Evolutionary conservation across 2,329 filamentous ascomycete genomes (phyloP), one percentile per base, ranked within the genome.

Genomic region (Penicillium palitans): DNA sequence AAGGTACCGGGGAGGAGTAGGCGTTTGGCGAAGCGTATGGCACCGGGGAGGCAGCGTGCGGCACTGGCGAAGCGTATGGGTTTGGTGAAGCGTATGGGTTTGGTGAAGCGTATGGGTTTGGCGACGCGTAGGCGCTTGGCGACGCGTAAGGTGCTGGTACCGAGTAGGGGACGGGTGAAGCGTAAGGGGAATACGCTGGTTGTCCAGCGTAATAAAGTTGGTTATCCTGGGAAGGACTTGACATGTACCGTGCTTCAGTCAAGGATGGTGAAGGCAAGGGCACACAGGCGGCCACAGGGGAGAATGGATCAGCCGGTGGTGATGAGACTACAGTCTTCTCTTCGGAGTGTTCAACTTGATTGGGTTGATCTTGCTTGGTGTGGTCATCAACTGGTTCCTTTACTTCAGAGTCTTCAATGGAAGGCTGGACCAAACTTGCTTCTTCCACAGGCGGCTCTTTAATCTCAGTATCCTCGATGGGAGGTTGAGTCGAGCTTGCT

Each of bases 191-290:
- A 55, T 62, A 66, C 2, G 65, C 61, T 5, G 70, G 66, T 41
- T 68, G 66, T 31, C 56, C 60, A 59, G 69, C 64, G 41, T 68
- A 63, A 25, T 67, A 64, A 47, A 64, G 62, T 40, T 67, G 66
- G 29, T 63, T 60, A 42, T 67, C 59, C 50, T 68, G 66, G 15
- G 68, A 59, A 51, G 68, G 52, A 58, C 61, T 68, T 59, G 68
- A 61, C 58, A 69, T 63, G 58, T 66, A 70, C 52, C 66, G 68
- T 51, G 66, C 63, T 45, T 74, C 71, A 5, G 68, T 69, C 37
- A 66, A 57, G 27, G 68, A 72, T 31, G 71, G 73, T 13, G 72
- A 73, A 57, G 70, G 69, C 24, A 70, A 54, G 19, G 69, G 69
- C 27, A 70, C 61, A 44, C 64, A 61, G 25, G 64, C 62, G 40